phyloP scores from a whole-genome alignment of 345 rosid genomes.

The Sonneratia caseolaris region DNA sequence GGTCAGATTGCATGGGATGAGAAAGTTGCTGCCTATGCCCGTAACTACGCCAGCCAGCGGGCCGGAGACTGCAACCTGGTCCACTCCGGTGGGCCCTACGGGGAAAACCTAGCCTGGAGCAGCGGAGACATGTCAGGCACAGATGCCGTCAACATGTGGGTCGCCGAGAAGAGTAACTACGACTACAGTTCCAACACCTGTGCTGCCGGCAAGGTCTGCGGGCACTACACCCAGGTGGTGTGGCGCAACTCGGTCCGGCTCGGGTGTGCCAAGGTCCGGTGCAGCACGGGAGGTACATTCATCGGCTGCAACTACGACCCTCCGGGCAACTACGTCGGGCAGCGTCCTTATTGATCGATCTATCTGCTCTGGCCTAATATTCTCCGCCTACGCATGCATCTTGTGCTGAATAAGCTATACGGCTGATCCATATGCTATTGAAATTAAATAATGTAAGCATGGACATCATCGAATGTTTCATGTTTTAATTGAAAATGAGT shows the following conservation, averaged over 20 bases:
- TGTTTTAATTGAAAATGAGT: too few species aligned
- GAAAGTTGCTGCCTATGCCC: conserved; percentile 17
- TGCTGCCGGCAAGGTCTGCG: not conserved
- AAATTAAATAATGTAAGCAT: too few species aligned
- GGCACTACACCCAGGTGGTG: conserved; percentile 9
- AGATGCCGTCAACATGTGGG: conserved; percentile 3
- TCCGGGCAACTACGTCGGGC: not conserved
- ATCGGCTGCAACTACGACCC: not conserved
- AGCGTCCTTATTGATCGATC: not conserved
- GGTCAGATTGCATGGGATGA: conserved; percentile 30
- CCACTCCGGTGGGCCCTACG: conserved; percentile 4
- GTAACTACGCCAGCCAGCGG: not conserved
- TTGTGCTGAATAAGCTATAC: too few species aligned
- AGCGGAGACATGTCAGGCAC: conserved; percentile 1
- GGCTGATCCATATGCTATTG: too few species aligned
- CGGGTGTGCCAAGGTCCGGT: conserved; percentile 3
- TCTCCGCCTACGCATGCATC: too few species aligned
- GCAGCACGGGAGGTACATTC: not conserved
- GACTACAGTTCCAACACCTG: conserved; percentile 1
- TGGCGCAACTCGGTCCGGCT: not conserved
- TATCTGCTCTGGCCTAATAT: too few species aligned
- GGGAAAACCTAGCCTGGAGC: conserved; percentile 5
- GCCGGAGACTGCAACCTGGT: not conserved
- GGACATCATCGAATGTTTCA: too few species aligned
- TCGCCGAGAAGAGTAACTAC: conserved; percentile 1